Conservation (phyloP, 2,329 filamentous ascomycete genomes). For the Penicillium capsulatum region DNA sequence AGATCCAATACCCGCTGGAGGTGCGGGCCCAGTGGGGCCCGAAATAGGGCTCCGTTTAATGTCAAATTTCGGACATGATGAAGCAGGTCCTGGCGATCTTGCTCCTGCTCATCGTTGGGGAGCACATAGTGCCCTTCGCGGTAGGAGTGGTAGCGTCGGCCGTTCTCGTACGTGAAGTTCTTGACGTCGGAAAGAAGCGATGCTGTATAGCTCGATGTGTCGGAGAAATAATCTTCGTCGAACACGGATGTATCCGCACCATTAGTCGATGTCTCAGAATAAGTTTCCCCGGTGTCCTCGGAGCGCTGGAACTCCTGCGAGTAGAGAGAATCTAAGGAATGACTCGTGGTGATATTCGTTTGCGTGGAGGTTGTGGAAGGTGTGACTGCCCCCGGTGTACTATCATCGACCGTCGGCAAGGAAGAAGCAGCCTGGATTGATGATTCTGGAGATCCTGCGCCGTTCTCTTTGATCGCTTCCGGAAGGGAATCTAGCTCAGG, state of each 20-base stretch:
- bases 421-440: neutral
- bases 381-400: too few species aligned
- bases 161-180: slow-evolving; percentile 24
- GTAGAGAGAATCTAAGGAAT: too few species aligned
- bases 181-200: slow-evolving; percentile 22
- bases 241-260: slow-evolving; percentile 15
- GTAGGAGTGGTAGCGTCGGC: slow-evolving; percentile 28
- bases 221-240: slow-evolving; percentile 18
- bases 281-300: slow-evolving; percentile 10
- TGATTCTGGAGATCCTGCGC: too few species aligned
- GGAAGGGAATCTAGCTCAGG: too few species aligned
- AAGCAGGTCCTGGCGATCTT: slow-evolving; percentile 36
- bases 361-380: too few species aligned
- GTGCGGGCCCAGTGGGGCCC: slow-evolving; percentile 34
- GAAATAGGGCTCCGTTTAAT: slow-evolving; percentile 33
- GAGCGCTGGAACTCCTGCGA: too few species aligned
- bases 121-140: slow-evolving; percentile 30
- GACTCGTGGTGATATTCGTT: too few species aligned
- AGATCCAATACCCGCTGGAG: slow-evolving; percentile 36
- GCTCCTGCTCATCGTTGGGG: slow-evolving; percentile 36
- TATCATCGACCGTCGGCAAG: too few species aligned
- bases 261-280: slow-evolving; percentile 11
- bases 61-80: slow-evolving; percentile 37
- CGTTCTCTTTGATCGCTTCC: too few species aligned
- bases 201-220: slow-evolving; percentile 20